Evolutionary conservation across 371 early-diverging fungal species (phyloP).

Genomic region (Catenaria anguillulae): DNA sequence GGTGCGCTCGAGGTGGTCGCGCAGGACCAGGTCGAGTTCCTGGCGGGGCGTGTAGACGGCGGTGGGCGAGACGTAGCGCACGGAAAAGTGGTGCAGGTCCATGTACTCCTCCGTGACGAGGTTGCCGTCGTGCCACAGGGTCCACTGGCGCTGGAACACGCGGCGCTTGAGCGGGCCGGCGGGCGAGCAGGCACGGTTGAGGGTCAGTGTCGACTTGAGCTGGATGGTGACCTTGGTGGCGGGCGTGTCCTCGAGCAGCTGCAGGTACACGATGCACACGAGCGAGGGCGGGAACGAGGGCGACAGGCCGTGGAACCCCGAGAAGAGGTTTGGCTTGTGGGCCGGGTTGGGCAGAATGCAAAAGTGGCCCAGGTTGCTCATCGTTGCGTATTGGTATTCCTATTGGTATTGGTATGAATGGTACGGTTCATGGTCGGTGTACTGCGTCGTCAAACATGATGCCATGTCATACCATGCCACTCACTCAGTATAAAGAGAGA

Average conservation of each 20-base stretch:
- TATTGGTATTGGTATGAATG: no score
- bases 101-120: background rate
- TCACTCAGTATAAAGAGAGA: no score
- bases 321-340: background rate
- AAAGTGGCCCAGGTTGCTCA: background rate
- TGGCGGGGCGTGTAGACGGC: background rate
- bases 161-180: background rate
- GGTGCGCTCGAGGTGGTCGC: background rate
- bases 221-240: background rate
- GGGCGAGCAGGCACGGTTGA: background rate
- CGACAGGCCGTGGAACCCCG: background rate
- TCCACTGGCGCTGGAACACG: background rate
- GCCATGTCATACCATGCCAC: no score
- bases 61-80: background rate
- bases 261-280: conserved; percentile 2
- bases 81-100: background rate
- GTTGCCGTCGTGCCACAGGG: background rate
- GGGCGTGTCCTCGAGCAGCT: background rate
- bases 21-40: background rate
- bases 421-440: no score
- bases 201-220: background rate
- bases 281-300: background rate
- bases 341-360: conserved; percentile 2
- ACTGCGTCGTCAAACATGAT: no score
- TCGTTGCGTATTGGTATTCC: background rate